Evolutionary conservation across 257 asterid genomes (phyloP).

Genomic region (Capsicum chinense): DNA sequence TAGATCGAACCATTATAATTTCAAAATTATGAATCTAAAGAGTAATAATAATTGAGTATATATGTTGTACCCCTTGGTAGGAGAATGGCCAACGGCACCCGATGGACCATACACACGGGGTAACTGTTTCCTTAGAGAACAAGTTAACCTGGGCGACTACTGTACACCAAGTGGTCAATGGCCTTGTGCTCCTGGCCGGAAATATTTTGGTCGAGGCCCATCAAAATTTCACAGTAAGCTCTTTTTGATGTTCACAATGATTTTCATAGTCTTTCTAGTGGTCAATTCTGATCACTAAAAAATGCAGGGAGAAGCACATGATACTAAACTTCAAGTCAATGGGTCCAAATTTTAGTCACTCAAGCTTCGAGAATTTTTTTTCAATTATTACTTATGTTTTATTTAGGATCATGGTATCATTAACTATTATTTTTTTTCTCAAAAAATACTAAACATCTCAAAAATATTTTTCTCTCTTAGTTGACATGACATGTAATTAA

Average conservation of each 20-base stretch:
- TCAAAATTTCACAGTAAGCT: constrained; percentile 43
- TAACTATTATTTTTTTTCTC: too few relatives aligned
- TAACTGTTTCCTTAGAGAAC: constrained; percentile 41
- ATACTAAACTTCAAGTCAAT: not conserved
- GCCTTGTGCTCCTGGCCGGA: constrained; percentile 41
- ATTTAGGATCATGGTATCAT: too few relatives aligned
- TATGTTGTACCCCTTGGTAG: constrained; percentile 3
- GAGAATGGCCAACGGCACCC: constrained; percentile 45
- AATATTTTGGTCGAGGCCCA: constrained; percentile 45
- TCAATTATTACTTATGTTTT: too few relatives aligned
- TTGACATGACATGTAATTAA: too few relatives aligned
- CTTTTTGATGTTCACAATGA: not conserved
- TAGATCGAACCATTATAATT: not conserved
- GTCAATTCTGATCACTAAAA: too few relatives aligned
- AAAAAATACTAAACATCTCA: too few relatives aligned
- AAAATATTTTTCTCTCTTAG: too few relatives aligned
- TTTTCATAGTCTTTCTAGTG: not conserved
- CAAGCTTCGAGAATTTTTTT: too few relatives aligned
- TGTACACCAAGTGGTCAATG: constrained; percentile 35
- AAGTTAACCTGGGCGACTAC: constrained; percentile 34
- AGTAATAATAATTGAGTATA: not conserved
- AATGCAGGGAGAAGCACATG: not conserved
- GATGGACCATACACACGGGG: constrained; percentile 52
- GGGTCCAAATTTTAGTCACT: not conserved
- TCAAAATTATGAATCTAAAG: not conserved